Evolutionary conservation across 2,329 filamentous ascomycete species (phyloP), one percentile per base, ranked within the genome.

Genomic region (Parastagonospora avenae): DNA sequence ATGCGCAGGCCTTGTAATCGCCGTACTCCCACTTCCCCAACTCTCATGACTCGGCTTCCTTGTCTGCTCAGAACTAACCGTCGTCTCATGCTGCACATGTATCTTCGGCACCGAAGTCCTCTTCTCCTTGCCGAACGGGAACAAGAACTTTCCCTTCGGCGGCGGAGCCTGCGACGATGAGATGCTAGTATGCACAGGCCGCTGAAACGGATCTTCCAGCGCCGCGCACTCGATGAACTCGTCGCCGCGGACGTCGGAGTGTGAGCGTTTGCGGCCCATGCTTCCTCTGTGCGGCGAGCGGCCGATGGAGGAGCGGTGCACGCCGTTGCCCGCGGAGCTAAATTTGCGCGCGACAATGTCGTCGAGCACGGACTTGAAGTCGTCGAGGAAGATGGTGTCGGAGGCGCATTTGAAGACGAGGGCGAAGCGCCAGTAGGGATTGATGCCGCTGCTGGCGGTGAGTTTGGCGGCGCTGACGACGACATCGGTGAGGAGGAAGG

Each of bases 341-440:
- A 67, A 64, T 11, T 64, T 66, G 15, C 55, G 54, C 8, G 62
- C 57, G 4, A 70, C 46, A 15, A 72, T 72, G 10, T 62, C 66
- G 46, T 72, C 70, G 9, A 72, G 61, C 2, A 72, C 60, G 9
- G 66, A 68, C 31, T 72, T 72, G 57, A 72, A 72, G 46, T 72
- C 70, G 37, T 72, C 70, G 4, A 72, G 60, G 51, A 72, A 72
- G 31, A 72, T 72, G 2, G 66, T 70, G 16, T 72, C 70, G 1
- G 67, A 70, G 2, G 68, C 68, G 30, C 68, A 72, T 40, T 72
- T 72, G 59, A 72, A 72, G 4, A 72, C 68, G 2, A 72, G 59
- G 0, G 70, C 70, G 32, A 71, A 68, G 7, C 70, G 57, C 70
- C 70, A 72, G 44, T 70, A 72, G 1, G 70, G 70, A 31, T 72